Percentiles rank a stretch among this genome's conserved stretches.
These are phyloP conservation scores for Salix caprea DNA, from an alignment of 345 rosid species.

Conservation along the genomic window DNA sequence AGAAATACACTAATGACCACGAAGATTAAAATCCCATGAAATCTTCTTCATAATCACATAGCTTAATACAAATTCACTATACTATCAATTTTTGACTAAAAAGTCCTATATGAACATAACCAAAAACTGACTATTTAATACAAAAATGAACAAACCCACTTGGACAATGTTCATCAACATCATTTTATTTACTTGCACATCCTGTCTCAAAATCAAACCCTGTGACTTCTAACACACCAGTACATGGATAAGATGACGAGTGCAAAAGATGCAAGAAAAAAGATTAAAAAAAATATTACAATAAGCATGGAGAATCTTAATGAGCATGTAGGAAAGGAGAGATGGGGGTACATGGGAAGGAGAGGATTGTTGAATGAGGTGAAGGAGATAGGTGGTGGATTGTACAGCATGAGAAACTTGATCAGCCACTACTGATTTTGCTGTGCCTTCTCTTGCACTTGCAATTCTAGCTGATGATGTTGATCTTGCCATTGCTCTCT, in stretches of 20 bases:
- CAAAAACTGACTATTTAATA: not conserved
- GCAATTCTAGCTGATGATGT: not conserved
- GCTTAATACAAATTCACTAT: not conserved
- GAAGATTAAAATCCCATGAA: not conserved
- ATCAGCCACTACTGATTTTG: conserved; percentile 67
- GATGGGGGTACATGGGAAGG: conserved; percentile 47
- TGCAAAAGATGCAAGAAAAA: not conserved
- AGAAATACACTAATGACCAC: not conserved
- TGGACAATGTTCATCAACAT: not conserved
- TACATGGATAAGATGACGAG: not conserved
- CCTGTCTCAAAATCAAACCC: not conserved
- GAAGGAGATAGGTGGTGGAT: conserved; percentile 80
- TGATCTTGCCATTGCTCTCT: not conserved
- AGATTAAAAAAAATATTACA: not conserved
- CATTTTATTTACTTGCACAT: not conserved
- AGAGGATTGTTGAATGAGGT: conserved; percentile 81
- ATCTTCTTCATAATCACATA: not conserved
- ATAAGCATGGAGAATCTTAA: not conserved
- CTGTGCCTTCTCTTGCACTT: conserved; percentile 47
- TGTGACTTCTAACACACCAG: not conserved
- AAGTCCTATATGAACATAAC: not conserved
- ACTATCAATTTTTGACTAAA: not conserved
- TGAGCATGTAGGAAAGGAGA: not conserved
- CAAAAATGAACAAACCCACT: not conserved
- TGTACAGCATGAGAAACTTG: conserved; percentile 73